A percentile compares a stretch with the other conserved stretches of the same genome.
Conservation (phyloP, 2,329 filamentous ascomycete genomes). For the Fusarium sp. region DNA sequence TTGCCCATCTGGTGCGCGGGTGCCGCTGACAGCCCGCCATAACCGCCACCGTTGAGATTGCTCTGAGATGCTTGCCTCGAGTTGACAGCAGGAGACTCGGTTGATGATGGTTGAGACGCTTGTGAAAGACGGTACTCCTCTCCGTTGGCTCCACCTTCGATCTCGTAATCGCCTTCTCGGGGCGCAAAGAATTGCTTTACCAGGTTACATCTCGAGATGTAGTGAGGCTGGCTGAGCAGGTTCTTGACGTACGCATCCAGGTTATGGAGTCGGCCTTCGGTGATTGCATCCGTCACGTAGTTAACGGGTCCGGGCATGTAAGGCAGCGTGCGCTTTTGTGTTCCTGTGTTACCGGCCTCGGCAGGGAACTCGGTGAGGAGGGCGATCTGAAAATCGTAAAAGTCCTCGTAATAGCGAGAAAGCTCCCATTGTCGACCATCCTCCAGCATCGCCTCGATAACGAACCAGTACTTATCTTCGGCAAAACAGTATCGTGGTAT, state of each 20-base stretch:
- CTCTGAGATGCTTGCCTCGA: conserved; percentile 74
- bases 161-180: conserved; percentile 91
- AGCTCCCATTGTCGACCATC: conserved; percentile 94
- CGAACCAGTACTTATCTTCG: conserved; percentile 99
- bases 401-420: conserved; percentile 96
- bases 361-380: conserved; percentile 91
- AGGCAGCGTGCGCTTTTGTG: conserved; percentile 83
- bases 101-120: conserved; percentile 74
- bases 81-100: conserved; percentile 67
- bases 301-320: conserved; percentile 99
- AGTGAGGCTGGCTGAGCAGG: conserved; percentile 81
- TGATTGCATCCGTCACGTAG: conserved; percentile 98
- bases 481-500: conserved; percentile 96
- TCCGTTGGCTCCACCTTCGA: conserved; percentile 78
- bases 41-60: conserved; percentile 68
- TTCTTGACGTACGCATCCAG: conserved; percentile 97
- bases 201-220: conserved; percentile 85
- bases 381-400: conserved; percentile 98
- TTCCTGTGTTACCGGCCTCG: conserved; percentile 88
- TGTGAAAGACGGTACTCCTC: conserved; percentile 83
- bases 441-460: conserved; percentile 90
- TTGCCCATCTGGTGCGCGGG: conserved; percentile 54
- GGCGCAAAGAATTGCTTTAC: conserved; percentile 94
- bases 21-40: conserved; percentile 64
- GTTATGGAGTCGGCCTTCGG: conserved; percentile 90